phyloP scores from a whole-genome alignment of 768 basidiomycete genomes.

The Naganishia kalamii region DNA sequence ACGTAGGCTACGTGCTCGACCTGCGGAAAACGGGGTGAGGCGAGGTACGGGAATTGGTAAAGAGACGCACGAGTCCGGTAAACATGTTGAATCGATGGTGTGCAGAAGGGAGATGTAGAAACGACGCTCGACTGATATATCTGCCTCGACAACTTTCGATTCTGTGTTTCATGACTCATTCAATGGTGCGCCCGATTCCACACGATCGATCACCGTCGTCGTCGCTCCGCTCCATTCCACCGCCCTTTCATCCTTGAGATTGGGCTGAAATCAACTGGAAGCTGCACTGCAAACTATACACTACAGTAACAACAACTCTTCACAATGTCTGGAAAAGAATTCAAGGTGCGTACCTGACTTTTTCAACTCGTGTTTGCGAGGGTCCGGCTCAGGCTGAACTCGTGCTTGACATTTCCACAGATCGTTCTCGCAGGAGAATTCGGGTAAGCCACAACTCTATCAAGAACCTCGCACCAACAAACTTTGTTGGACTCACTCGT shows the following conservation, averaged over 20 bases:
- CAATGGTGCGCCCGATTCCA: not conserved
- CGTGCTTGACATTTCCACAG: not conserved
- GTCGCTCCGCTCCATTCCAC: not conserved
- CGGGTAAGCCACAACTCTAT: conserved; percentile 1
- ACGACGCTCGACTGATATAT: too few species aligned
- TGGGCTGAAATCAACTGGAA: not conserved
- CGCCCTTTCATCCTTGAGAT: not conserved
- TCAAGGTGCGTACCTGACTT: conserved; percentile 15
- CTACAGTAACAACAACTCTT: not conserved
- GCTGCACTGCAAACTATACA: not conserved
- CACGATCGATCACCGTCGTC: not conserved
- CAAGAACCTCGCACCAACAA: not conserved
- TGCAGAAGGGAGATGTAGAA: not conserved
- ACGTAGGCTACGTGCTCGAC: conserved; percentile 85
- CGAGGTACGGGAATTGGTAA: not conserved
- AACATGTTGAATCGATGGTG: not conserved
- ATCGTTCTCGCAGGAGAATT: conserved; percentile 31
- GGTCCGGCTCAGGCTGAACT: not conserved
- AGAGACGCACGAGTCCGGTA: not conserved
- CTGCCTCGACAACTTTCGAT: not conserved
- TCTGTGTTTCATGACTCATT: conserved; percentile 6
- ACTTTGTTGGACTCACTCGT: not conserved
- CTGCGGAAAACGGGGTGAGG: conserved; percentile 48
- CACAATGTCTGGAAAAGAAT: conserved; percentile 27
- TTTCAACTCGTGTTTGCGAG: not conserved